Evolutionary conservation across 495 filamentous ascomycete species (phyloP).

Genomic region (Aspergillus funiculosus): DNA sequence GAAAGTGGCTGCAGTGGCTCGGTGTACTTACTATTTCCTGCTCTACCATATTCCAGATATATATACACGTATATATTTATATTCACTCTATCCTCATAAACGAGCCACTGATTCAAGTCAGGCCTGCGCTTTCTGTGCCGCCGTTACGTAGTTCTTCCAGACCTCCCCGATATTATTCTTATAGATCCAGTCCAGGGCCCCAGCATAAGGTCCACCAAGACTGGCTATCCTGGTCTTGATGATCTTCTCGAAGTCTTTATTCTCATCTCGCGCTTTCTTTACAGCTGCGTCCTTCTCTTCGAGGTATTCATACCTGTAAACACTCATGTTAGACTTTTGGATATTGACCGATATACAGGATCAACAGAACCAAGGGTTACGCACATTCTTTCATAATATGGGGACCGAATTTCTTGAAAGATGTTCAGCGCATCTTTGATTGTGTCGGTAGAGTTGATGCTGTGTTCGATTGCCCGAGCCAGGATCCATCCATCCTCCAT

Average conservation of each 20-base stretch:
- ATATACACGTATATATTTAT: too few species aligned
- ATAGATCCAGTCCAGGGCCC: conserved; percentile 38
- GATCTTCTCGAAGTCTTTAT: conserved; percentile 27
- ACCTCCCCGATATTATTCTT: conserved; percentile 39
- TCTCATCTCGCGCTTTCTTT: too few species aligned
- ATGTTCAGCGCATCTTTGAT: conserved; percentile 31
- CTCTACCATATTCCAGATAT: too few species aligned
- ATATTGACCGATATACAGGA: not conserved
- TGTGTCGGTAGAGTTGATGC: conserved; percentile 12
- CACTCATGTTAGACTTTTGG: not conserved
- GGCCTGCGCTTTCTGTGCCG: too few species aligned
- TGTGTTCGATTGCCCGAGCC: conserved; percentile 35
- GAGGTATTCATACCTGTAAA: not conserved
- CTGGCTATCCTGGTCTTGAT: conserved; percentile 27
- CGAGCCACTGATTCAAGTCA: too few species aligned
- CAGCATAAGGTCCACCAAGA: conserved; percentile 1
- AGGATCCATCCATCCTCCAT: conserved; percentile 48
- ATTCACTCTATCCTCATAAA: too few species aligned
- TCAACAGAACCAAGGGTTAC: not conserved
- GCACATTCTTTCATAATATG: conserved; percentile 33
- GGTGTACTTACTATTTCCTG: too few species aligned
- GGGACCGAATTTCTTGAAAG: conserved; percentile 39
- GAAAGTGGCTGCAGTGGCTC: too few species aligned
- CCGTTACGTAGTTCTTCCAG: conserved; percentile 31
- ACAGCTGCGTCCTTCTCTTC: not conserved